These are phyloP conservation scores for Kazachstania kunashirensis DNA, from an alignment of 805 yeast species.

Conservation along the genomic window DNA sequence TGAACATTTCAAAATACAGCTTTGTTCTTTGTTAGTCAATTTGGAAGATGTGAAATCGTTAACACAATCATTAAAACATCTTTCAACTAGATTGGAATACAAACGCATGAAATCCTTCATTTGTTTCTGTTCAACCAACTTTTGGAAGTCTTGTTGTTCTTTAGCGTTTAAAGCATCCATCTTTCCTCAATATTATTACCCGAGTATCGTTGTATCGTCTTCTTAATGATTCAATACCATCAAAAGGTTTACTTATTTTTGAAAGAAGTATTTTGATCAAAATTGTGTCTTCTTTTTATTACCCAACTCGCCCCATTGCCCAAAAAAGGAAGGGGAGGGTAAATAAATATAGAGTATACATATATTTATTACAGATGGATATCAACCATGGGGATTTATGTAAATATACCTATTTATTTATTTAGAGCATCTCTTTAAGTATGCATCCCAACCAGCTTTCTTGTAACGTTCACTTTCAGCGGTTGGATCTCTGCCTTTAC, in stretches of 20 bases:
- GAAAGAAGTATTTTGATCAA: too few species aligned
- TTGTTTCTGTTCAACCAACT: constrained; percentile 91
- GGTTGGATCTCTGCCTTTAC: constrained; percentile 84
- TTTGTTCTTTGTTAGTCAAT: constrained; percentile 73
- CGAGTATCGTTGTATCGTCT: too few species aligned
- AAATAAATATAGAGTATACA: too few species aligned
- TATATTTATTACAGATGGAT: too few species aligned
- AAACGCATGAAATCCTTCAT: constrained; percentile 98
- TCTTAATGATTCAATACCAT: too few species aligned
- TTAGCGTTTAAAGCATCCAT: constrained; percentile 94
- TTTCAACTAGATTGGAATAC: constrained; percentile 89
- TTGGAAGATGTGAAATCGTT: constrained; percentile 93
- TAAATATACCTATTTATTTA: too few species aligned
- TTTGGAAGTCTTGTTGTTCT: constrained; percentile 95
- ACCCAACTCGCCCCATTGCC: too few species aligned
- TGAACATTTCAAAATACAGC: constrained; percentile 84
- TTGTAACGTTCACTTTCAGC: constrained; percentile 83
- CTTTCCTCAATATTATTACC: constrained; percentile 14
- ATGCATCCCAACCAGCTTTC: constrained; percentile 93
- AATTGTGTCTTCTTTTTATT: too few species aligned
- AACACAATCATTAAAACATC: constrained; percentile 96
- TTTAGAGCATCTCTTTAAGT: constrained; percentile 39
- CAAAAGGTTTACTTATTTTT: too few species aligned
- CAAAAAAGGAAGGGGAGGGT: too few species aligned
- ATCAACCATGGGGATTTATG: too few species aligned